Conservation (phyloP, 1,284 basidiomycete species). For the Xanthoconium separans region DNA sequence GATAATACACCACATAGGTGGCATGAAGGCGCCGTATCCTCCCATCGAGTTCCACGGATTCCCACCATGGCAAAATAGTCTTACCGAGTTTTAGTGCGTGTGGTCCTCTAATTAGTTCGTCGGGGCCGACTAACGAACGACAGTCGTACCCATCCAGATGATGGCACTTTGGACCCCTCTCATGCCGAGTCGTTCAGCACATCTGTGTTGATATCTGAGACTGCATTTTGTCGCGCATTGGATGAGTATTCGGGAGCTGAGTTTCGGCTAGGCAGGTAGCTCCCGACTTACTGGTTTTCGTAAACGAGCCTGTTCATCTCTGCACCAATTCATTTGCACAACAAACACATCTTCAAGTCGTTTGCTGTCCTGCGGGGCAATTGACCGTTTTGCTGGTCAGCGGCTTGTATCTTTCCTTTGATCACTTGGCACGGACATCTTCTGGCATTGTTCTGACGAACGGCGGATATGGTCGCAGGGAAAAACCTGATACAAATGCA, state of each 20-base stretch:
- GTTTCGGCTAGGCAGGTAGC: conserved; percentile 71
- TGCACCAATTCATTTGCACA: not conserved
- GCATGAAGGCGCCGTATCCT: conserved; percentile 34
- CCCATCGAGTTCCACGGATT: conserved; percentile 69
- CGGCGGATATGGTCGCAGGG: no score
- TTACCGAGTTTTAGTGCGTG: conserved; percentile 75
- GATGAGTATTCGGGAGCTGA: conserved; percentile 69
- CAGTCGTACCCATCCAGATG: conserved; percentile 27
- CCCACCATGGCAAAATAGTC: conserved; percentile 75
- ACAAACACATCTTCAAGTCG: not conserved
- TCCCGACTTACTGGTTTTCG: not conserved
- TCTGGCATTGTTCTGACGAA: no score
- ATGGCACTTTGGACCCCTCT: conserved; percentile 1
- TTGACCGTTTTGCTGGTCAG: no score
- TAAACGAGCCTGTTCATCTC: not conserved
- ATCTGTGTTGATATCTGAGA: conserved; percentile 43
- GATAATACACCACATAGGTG: conserved; percentile 61
- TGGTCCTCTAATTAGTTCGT: not conserved
- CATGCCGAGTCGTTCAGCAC: not conserved
- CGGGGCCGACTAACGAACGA: conserved; percentile 5
- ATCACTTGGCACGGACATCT: no score
- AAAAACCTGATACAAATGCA: no score
- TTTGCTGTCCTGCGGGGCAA: no score
- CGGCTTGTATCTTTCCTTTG: no score
- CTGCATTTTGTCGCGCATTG: conserved; percentile 60